Evolutionary conservation across 2,329 filamentous ascomycete genomes (phyloP).

Genomic region (Epichloe baconii): DNA sequence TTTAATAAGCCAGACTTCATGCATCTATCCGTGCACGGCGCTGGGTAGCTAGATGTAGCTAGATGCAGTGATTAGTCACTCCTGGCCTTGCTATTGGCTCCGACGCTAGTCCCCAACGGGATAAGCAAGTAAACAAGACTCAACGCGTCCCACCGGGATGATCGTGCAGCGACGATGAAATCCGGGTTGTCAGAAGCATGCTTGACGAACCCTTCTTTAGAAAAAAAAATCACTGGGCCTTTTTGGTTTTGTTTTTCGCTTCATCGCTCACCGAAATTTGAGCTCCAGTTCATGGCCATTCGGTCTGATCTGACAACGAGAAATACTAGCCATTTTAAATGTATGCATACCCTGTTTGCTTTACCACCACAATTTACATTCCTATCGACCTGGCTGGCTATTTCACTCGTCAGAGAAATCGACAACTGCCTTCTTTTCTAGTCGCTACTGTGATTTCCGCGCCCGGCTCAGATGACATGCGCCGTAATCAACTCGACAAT

Average conservation of each 20-base stretch:
- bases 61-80: not conserved
- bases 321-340: not conserved
- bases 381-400: not conserved
- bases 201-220: not conserved
- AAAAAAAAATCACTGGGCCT: not conserved
- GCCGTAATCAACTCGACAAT: not conserved
- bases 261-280: not conserved
- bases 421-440: not conserved
- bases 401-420: not conserved
- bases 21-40: conserved; percentile 5
- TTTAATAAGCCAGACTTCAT: not conserved
- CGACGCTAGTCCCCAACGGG: conserved; percentile 21
- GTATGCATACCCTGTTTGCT: conserved; percentile 8
- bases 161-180: not conserved
- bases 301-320: not conserved
- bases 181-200: not conserved
- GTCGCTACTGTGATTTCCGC: not conserved
- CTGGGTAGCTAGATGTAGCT: not conserved
- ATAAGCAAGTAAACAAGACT: conserved; percentile 31
- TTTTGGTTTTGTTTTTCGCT: too few relatives aligned
- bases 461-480: not conserved
- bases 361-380: conserved; percentile 3
- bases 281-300: not conserved
- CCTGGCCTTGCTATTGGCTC: not conserved
- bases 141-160: conserved; percentile 9